Percentiles rank a stretch among this genome's conserved stretches.
Conservation (phyloP, 768 basidiomycete genomes). For the Hygrophoropsis aurantiaca region DNA sequence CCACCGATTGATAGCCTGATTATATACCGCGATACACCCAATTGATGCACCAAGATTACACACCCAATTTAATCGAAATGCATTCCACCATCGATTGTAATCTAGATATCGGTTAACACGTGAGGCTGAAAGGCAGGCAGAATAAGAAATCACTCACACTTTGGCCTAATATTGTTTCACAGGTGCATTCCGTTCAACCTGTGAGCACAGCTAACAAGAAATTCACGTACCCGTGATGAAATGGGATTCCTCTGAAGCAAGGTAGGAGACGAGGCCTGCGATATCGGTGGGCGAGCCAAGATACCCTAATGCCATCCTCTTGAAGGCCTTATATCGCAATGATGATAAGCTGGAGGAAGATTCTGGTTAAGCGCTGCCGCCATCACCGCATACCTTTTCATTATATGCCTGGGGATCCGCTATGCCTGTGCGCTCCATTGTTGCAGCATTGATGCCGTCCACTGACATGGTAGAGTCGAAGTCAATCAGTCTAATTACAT, state of each 20-base stretch:
- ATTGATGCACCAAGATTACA: no score
- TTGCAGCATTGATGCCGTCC: not conserved
- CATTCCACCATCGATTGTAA: constrained; percentile 3
- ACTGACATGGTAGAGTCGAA: not conserved
- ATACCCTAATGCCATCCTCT: constrained; percentile 6
- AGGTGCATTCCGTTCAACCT: no score
- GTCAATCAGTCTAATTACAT: no score
- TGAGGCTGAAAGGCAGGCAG: no score
- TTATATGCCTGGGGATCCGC: not conserved
- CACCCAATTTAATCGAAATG: constrained; percentile 4
- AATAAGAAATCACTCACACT: no score
- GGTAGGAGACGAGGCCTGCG: constrained; percentile 25
- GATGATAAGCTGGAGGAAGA: no score
- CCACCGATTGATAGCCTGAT: no score
- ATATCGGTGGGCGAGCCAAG: constrained; percentile 17
- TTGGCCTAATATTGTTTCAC: no score
- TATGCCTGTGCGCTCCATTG: not conserved
- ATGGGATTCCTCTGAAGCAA: constrained; percentile 24
- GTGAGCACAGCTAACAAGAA: no score
- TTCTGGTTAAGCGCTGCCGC: no score
- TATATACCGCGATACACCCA: no score
- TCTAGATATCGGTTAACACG: not conserved
- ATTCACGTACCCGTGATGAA: constrained; percentile 30
- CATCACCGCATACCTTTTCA: not conserved
- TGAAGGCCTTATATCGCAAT: not conserved